A percentile compares a stretch with the other conserved stretches of the same genome.
Evolutionary conservation across 2,329 filamentous ascomycete genomes (phyloP).

Genomic region (Penicillium sp.): DNA sequence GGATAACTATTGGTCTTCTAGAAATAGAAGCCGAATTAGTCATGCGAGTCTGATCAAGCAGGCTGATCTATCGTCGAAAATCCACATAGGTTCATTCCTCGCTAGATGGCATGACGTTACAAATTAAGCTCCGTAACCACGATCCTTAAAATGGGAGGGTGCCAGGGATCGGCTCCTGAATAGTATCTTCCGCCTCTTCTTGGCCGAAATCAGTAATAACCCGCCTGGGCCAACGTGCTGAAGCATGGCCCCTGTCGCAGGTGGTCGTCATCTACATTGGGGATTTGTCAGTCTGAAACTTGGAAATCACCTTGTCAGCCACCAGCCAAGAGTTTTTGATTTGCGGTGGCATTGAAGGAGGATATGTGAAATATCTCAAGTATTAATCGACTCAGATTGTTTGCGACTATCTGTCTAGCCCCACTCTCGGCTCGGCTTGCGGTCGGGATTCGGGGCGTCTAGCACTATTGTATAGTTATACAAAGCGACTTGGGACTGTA

Average conservation of each 20-base stretch:
- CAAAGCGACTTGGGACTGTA: too few relatives aligned
- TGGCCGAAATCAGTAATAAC: background rate
- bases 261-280: background rate
- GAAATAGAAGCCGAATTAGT: background rate
- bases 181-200: background rate
- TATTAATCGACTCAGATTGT: too few relatives aligned
- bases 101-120: background rate
- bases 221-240: background rate
- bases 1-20: background rate
- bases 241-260: background rate
- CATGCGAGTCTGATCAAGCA: background rate
- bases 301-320: too few relatives aligned
- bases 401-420: background rate
- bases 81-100: background rate
- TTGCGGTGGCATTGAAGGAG: too few relatives aligned
- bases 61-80: background rate
- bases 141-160: background rate
- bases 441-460: too few relatives aligned
- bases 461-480: too few relatives aligned
- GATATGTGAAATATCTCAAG: too few relatives aligned
- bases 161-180: background rate
- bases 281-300: too few relatives aligned
- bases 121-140: background rate
- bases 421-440: background rate
- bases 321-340: too few relatives aligned